Base-by-base conservation (phyloP, 2,329 filamentous ascomycete genomes). In the Colletotrichum godetiae region DNA sequence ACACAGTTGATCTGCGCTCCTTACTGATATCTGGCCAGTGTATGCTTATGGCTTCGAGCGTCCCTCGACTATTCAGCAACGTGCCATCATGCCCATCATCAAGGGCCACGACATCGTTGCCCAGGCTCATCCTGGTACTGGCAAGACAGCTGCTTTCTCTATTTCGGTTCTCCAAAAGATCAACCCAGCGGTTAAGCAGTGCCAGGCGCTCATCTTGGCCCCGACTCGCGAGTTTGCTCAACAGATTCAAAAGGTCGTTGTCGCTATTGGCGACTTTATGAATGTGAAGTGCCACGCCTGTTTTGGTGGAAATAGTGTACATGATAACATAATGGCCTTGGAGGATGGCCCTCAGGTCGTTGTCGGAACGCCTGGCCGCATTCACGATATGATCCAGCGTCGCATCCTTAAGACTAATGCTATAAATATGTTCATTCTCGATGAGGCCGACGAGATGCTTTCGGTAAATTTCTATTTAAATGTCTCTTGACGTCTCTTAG, bases 11-110 rank as follows among this genome's bases (percentile, higher is more conserved):
- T 35, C 33, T 35, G 11, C 33, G 11, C 33, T 35, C 33, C 33
- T 3, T 35, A 35, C 33, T 12, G 33, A 35, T 35, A 35, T 35
- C 12, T 46, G 35, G 11, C 37, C 81, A 93, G 92, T 99, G 86
- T 99, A 98, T 87, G 97, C 97, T 85, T 99, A 99, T 86, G 97
- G 97, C 94, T 98, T 99, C 90, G 97, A 99, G 92, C 95, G 97
- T 80, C 97, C 97, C 77, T 98, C 97, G 88, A 96, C 97, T 85
- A 98, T 99, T 81, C 97, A 99, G 93, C 95, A 98, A 93, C 96
- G 97, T 84, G 97, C 97, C 81, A 99, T 99, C 87, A 97, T 98
- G 94, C 97, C 97, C 83, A 96, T 99, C 84, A 98, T 99, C 91
- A 98, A 98, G 92, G 95, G 95, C 81, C 95, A 96, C 90, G 97